Conservation (phyloP, 2,329 filamentous ascomycete genomes). For the Xylariaceae sp. region DNA sequence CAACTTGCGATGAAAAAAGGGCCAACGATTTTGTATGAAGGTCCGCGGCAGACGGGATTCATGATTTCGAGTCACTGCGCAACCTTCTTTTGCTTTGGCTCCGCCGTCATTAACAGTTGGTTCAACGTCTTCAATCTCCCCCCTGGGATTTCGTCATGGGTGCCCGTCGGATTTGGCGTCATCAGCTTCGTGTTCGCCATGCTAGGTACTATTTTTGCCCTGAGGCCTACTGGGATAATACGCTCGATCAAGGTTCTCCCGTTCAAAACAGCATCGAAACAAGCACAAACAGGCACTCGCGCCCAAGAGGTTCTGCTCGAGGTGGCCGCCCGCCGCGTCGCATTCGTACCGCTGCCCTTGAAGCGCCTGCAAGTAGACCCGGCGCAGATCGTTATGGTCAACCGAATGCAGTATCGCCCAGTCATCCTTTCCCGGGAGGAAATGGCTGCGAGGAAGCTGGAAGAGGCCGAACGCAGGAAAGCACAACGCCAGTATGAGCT, state of each 20-base stretch:
- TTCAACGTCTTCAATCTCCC: constrained; percentile 47
- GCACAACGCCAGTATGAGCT: constrained; percentile 48
- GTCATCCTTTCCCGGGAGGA: constrained; percentile 24
- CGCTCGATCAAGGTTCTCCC: constrained; percentile 53
- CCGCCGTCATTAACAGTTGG: constrained; percentile 49
- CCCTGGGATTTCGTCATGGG: constrained; percentile 51
- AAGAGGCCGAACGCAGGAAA: constrained; percentile 37
- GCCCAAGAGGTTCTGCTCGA: constrained; percentile 44
- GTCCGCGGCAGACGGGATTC: constrained; percentile 60
- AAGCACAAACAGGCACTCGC: not conserved
- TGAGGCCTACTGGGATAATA: constrained; percentile 56
- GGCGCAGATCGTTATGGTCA: constrained; percentile 36
- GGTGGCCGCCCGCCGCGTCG: constrained; percentile 46
- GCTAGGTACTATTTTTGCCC: constrained; percentile 57
- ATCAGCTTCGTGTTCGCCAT: constrained; percentile 57
- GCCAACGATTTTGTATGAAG: constrained; percentile 60
- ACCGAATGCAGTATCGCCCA: constrained; percentile 33
- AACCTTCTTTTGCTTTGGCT: constrained; percentile 50
- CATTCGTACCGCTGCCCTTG: constrained; percentile 42
- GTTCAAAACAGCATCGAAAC: not conserved
- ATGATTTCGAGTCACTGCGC: constrained; percentile 56
- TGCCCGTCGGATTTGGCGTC: constrained; percentile 53
- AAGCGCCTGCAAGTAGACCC: constrained; percentile 42
- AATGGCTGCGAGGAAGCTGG: constrained; percentile 30
- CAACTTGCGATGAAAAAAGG: constrained; percentile 53